A percentile compares a stretch with the other conserved stretches of the same genome.
Evolutionary conservation across 2,329 filamentous ascomycete genomes (phyloP).

Genomic region (Penicillium sp.): DNA sequence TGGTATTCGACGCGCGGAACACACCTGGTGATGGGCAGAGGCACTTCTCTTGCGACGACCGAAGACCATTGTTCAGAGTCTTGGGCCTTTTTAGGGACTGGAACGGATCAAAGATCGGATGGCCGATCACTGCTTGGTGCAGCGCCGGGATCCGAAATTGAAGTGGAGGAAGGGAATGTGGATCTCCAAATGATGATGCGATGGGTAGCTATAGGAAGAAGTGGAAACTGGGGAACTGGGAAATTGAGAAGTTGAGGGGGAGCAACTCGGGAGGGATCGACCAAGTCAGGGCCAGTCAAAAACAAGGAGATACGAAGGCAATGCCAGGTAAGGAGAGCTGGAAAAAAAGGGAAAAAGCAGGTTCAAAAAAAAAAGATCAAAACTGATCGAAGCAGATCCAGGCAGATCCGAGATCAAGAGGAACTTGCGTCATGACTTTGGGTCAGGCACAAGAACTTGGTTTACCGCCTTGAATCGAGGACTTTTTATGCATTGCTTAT

Average conservation of each 20-base stretch:
- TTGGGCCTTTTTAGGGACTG: not conserved
- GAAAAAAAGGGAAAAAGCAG: slow-evolving; percentile 1
- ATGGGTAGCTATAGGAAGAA: not conserved
- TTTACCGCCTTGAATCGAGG: not conserved
- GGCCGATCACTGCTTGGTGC: slow-evolving; percentile 26
- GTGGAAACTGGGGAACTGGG: not conserved
- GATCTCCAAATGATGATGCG: slow-evolving; percentile 7
- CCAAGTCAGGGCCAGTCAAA: not conserved
- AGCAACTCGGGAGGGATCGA: slow-evolving; percentile 4
- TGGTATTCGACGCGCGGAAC: slow-evolving; percentile 7
- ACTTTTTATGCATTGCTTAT: not conserved
- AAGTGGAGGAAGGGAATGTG: slow-evolving; percentile 16
- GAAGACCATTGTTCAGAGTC: slow-evolving; percentile 38
- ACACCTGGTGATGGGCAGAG: slow-evolving; percentile 42
- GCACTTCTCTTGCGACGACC: slow-evolving; percentile 41
- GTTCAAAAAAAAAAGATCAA: slow-evolving; percentile 1
- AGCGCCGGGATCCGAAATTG: slow-evolving; percentile 25
- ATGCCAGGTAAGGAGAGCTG: not conserved
- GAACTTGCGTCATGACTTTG: slow-evolving; percentile 29
- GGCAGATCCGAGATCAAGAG: slow-evolving; percentile 12
- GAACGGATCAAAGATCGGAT: slow-evolving; percentile 8
- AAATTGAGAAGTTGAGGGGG: slow-evolving; percentile 4
- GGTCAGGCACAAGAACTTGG: slow-evolving; percentile 13
- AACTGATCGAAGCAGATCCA: slow-evolving; percentile 2
- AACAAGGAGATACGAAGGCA: slow-evolving; percentile 7